phyloP scores from a whole-genome alignment of 208 protist genomes.

The Strigomonas culicis region DNA sequence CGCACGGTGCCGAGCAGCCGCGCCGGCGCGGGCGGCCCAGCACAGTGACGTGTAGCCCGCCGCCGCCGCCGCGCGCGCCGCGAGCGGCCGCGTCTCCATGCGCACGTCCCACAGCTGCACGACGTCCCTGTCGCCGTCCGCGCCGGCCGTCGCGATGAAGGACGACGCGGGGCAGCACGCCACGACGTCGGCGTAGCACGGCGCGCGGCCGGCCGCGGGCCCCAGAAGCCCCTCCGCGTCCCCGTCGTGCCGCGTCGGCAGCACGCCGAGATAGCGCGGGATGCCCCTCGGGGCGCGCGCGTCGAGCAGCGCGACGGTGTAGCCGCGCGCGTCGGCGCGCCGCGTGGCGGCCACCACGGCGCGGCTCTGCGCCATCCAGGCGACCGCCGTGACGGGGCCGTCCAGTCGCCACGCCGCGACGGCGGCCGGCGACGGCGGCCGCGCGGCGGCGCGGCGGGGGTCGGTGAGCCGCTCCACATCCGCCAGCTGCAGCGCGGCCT shows the following conservation, averaged over 20 bases:
- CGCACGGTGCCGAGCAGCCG: neutral
- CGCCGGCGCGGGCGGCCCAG: constrained; percentile 25
- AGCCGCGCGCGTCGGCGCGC: constrained; percentile 42
- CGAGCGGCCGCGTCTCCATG: constrained; percentile 36
- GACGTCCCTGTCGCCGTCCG: constrained; percentile 29
- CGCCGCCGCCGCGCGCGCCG: constrained; percentile 18
- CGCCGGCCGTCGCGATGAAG: constrained; percentile 58
- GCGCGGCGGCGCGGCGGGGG: neutral
- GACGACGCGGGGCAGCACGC: constrained; percentile 53
- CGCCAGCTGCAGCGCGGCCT: constrained; percentile 58
- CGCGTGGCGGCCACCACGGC: constrained; percentile 51
- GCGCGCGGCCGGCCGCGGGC: constrained; percentile 11
- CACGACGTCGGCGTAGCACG: constrained; percentile 60
- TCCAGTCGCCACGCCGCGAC: constrained; percentile 28
- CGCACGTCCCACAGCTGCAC: constrained; percentile 81
- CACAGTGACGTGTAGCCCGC: constrained; percentile 61
- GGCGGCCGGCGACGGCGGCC: neutral
- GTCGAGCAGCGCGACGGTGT: constrained; percentile 66
- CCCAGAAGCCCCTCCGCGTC: neutral
- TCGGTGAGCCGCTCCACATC: constrained; percentile 46
- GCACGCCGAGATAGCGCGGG: constrained; percentile 47
- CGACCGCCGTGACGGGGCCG: constrained; percentile 53
- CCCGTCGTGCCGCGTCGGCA: constrained; percentile 24
- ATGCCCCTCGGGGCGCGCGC: constrained; percentile 45
- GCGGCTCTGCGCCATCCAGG: constrained; percentile 64